Evolutionary conservation across 1,284 basidiomycete genomes (phyloP).

Genomic region (Porphyrellus sp.): DNA sequence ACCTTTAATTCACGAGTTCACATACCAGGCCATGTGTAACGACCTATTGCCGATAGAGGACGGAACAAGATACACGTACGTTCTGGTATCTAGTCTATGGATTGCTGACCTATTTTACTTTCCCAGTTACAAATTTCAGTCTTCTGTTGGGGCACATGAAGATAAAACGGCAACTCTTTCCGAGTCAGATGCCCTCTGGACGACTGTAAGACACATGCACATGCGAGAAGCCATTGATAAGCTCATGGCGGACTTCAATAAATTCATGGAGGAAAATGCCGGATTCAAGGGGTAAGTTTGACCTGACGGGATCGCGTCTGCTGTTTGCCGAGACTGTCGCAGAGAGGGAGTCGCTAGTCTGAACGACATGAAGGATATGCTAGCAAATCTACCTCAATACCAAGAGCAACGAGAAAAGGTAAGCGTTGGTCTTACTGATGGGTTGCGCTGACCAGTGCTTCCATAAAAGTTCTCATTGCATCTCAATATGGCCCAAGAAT

Average conservation of each 20-base stretch:
- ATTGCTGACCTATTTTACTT: neutral
- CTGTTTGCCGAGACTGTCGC: constrained; percentile 1
- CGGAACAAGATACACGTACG: constrained; percentile 83
- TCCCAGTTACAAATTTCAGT: constrained; percentile 82
- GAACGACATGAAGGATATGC: constrained; percentile 99
- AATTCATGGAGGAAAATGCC: constrained; percentile 90
- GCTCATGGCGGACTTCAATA: constrained; percentile 92
- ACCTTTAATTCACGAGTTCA: constrained; percentile 95
- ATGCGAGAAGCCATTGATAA: constrained; percentile 98
- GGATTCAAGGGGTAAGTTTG: constrained; percentile 77
- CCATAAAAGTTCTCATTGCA: constrained; percentile 84
- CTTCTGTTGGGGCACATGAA: constrained; percentile 77
- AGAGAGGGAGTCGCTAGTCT: constrained; percentile 83
- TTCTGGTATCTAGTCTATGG: constrained; percentile 10
- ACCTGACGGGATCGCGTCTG: neutral
- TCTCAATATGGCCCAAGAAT: constrained; percentile 96
- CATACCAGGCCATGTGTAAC: constrained; percentile 98
- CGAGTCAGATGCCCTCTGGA: constrained; percentile 90
- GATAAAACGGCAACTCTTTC: constrained; percentile 83
- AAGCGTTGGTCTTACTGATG: neutral
- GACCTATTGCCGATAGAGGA: constrained; percentile 88
- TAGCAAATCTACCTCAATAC: constrained; percentile 92
- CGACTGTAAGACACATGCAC: constrained; percentile 91
- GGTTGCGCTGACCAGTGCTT: neutral
- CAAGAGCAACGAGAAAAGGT: constrained; percentile 95